A percentile compares a stretch with the other conserved stretches of the same genome.
Conservation (phyloP, 2,329 filamentous ascomycete genomes). For the Exophiala sp. region DNA sequence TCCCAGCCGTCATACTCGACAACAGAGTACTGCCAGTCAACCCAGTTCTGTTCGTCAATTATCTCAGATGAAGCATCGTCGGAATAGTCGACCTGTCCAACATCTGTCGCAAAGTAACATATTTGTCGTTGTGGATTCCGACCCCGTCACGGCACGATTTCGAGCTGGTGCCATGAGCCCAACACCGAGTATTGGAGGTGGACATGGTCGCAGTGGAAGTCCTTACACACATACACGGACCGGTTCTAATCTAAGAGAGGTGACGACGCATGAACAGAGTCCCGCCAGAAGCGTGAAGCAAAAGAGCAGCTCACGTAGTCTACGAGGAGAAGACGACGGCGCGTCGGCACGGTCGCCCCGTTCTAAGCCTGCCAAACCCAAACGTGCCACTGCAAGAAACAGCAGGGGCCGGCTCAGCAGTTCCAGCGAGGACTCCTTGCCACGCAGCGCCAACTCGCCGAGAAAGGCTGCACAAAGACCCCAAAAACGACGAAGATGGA, state of each 20-base stretch:
- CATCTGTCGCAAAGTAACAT: conserved; percentile 22
- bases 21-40: not conserved
- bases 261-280: conserved; percentile 5
- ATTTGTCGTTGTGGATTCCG: conserved; percentile 24
- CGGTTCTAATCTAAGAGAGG: conserved; percentile 16
- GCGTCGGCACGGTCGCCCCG: not conserved
- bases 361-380: conserved; percentile 1
- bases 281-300: conserved; percentile 1
- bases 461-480: not conserved
- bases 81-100: conserved; percentile 1
- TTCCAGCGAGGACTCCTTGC: conserved; percentile 15
- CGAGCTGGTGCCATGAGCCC: conserved; percentile 25
- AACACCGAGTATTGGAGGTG: conserved; percentile 11
- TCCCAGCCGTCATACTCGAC: conserved; percentile 3
- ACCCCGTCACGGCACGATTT: conserved; percentile 24
- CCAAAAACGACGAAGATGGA: conserved; percentile 21
- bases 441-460: not conserved
- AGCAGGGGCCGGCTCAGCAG: conserved; percentile 6
- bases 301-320: conserved; percentile 2
- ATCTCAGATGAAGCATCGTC: conserved; percentile 7
- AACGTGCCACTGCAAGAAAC: conserved; percentile 7
- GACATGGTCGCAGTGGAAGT: conserved; percentile 2
- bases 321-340: not conserved
- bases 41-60: conserved; percentile 5
- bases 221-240: conserved; percentile 3